Conservation (phyloP, 2,329 filamentous ascomycete genomes). For the Shiraia sp. region DNA sequence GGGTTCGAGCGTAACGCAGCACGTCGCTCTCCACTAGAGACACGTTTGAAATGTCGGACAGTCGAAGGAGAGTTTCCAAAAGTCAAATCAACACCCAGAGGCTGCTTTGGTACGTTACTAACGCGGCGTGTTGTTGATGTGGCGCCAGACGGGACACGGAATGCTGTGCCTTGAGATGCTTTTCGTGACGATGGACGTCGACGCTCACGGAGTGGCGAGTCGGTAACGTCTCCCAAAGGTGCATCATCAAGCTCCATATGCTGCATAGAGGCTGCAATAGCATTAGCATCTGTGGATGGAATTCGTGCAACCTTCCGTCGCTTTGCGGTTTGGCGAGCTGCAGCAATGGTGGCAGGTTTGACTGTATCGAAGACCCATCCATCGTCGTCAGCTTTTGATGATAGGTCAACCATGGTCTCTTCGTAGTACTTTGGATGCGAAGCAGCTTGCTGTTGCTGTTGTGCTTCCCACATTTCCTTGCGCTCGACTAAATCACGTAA, state of each 20-base stretch:
- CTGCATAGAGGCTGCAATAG: slow-evolving; percentile 43
- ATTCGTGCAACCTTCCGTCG: slow-evolving; percentile 53
- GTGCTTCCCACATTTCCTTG: slow-evolving; percentile 79
- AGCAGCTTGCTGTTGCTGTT: slow-evolving; percentile 58
- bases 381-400: slow-evolving; percentile 70
- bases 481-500: slow-evolving; percentile 85
- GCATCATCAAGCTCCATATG: slow-evolving; percentile 50
- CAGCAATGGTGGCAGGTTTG: slow-evolving; percentile 67
- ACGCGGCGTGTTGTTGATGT: slow-evolving; percentile 51
- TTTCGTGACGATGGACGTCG: slow-evolving; percentile 39
- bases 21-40: slow-evolving; percentile 65
- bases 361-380: slow-evolving; percentile 97
- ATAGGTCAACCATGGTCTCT: slow-evolving; percentile 80
- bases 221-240: slow-evolving; percentile 46
- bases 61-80: slow-evolving; percentile 94
- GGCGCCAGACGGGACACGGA: slow-evolving; percentile 38
- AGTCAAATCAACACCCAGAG: slow-evolving; percentile 84
- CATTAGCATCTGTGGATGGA: slow-evolving; percentile 43
- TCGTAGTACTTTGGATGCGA: slow-evolving; percentile 86
- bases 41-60: slow-evolving; percentile 86
- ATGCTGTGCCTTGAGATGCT: slow-evolving; percentile 45
- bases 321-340: slow-evolving; percentile 53
- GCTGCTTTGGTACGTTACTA: slow-evolving; percentile 63
- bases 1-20: slow-evolving; percentile 39
- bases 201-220: slow-evolving; percentile 40